A percentile compares a stretch with the other conserved stretches of the same genome.
Evolutionary conservation across 2,329 filamentous ascomycete species (phyloP).

Genomic region (Podosphaera fusca): DNA sequence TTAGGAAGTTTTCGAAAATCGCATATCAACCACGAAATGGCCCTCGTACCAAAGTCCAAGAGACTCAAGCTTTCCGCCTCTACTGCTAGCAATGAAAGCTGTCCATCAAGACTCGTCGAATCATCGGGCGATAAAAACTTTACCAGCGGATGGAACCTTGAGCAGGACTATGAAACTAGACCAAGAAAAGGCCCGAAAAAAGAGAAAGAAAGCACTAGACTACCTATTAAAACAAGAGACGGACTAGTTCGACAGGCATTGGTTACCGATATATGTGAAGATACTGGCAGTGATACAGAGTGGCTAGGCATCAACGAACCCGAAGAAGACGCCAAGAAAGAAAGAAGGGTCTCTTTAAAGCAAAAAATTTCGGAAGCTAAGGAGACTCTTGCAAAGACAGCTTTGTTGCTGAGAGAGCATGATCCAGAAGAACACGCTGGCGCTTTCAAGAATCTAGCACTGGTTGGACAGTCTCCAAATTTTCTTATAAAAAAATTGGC

Average conservation of each 20-base stretch:
- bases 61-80: conserved; percentile 31
- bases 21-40: conserved; percentile 7
- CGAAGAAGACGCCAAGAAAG: conserved; percentile 25
- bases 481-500: conserved; percentile 64
- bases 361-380: conserved; percentile 73
- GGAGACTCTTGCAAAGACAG: conserved; percentile 73
- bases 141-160: conserved; percentile 69
- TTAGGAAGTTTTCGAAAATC: too few relatives aligned
- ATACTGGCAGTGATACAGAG: conserved; percentile 35
- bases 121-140: conserved; percentile 22
- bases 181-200: conserved; percentile 57
- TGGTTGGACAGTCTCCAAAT: conserved; percentile 47
- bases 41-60: conserved; percentile 21
- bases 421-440: conserved; percentile 76
- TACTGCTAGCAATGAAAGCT: conserved; percentile 22
- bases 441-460: conserved; percentile 53
- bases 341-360: conserved; percentile 39
- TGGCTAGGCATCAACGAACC: conserved; percentile 34
- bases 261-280: conserved; percentile 26
- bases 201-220: conserved; percentile 41
- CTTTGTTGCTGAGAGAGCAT: conserved; percentile 53
- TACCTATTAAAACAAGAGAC: conserved; percentile 72
- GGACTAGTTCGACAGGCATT: conserved; percentile 43
- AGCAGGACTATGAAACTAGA: conserved; percentile 70
- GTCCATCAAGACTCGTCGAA: conserved; percentile 13